These are phyloP conservation scores for Cryphonectria japonica DNA, from an alignment of 2,329 filamentous ascomycete genomes.

Conservation along the genomic window DNA sequence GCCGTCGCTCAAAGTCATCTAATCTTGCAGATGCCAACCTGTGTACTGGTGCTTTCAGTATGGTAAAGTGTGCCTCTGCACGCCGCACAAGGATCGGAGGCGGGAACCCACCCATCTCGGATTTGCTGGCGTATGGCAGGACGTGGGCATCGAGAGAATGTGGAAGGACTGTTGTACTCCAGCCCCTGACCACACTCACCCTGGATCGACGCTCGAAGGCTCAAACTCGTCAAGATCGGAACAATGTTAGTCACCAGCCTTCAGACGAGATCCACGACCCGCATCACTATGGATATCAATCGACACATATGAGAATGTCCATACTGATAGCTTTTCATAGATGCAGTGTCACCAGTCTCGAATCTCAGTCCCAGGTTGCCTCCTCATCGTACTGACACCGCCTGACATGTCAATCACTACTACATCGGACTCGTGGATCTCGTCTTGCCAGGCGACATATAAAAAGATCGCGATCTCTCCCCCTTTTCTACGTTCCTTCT, in stretches of 20 bases:
- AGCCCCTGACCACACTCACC: neutral
- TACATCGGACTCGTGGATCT: neutral
- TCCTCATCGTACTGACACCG: neutral
- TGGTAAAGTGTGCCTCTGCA: neutral
- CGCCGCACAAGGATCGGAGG: neutral
- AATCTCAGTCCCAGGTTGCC: neutral
- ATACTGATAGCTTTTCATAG: neutral
- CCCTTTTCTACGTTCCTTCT: neutral
- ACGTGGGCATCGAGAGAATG: neutral
- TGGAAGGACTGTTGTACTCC: neutral
- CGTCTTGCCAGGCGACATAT: neutral
- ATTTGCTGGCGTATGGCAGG: neutral
- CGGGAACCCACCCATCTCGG: neutral
- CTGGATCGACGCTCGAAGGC: neutral
- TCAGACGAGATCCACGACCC: neutral
- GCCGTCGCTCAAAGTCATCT: neutral
- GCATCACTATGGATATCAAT: conserved; percentile 8
- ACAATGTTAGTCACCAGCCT: neutral
- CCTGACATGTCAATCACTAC: neutral
- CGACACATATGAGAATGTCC: neutral
- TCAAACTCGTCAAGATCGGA: neutral
- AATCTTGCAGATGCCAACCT: neutral
- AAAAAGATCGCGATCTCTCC: neutral
- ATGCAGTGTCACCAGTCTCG: neutral
- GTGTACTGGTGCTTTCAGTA: neutral